Evolutionary conservation across 1,284 basidiomycete genomes (phyloP), one percentile per base, ranked within the genome.

Genomic region (Cryptococcus wingfieldii): DNA sequence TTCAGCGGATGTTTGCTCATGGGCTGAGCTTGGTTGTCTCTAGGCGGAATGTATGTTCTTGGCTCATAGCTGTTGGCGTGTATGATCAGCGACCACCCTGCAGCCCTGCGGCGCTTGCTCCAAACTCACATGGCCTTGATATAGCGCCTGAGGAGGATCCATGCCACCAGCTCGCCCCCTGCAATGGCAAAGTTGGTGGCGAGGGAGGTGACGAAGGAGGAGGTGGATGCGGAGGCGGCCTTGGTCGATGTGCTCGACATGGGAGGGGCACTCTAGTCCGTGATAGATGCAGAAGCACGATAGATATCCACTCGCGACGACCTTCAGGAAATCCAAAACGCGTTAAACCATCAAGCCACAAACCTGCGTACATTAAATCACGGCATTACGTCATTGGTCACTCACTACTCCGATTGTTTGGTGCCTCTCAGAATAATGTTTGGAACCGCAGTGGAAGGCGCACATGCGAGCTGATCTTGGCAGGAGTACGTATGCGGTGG

Each of bases 121-220:
- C 7, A 13, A 6, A 63, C 71, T 65, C 55, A 78, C 67, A 78
- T 69, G 2, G 74, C 72, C 43, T 69, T 70, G 65, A 78, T 70
- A 16, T 62, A 68, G 47, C 68, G 53, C 14, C 76, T 58, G n/a
- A 86, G 66, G 19, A 83, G 48, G 28, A 83, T 86, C 75, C 90
- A 94, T 5, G 81, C 81, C 6, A 73, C 77, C 44, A 93, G 71
- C 75, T 91, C 86, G 9, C 76, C 72, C 13, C 72, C 71, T 25
- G 84, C 80, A 13, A 85, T 73, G 27, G 81, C 81, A 1, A 78
- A 80, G 62, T 77, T 76, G 48, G 69, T 58, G 3, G 62, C 82
- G 47, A 93, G 81, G 2, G 90, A 86, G 6, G 90, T 86, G 44
- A 86, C 69, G 71, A 93, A 93, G 6, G 87, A 84, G 50, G 66